Evolutionary conservation across 1,139 yeast species (phyloP), one percentile per base, ranked within the genome.

Genomic region (Geotrichum restrictum): DNA sequence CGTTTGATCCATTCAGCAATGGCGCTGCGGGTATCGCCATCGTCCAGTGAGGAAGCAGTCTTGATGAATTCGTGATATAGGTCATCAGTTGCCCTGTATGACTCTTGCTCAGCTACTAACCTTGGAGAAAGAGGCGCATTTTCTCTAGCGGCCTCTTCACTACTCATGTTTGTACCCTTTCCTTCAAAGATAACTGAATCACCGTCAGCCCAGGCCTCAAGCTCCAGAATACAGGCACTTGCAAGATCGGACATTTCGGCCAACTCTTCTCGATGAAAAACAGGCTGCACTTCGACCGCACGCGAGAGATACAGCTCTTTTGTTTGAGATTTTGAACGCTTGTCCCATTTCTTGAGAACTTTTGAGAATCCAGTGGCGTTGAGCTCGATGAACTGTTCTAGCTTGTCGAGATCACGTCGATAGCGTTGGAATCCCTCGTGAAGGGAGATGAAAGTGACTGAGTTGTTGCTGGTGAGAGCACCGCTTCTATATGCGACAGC

Each of bases 271-370:
- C 95, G 81, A 64, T 94, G 95, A 72, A 93, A 93, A 13, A 91
- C 95, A 0, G 98, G 98, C 67, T 93, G 98, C 1, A 93, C 96
- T 58, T 88, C 88, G 10, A 93, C 96, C 0, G 97, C 97, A 0
- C 97, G 83, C 48, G 88, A 83, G 44, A 93, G 77, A 66, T 91
- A 93, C 51, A 93, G 75, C 67, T 93, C 98, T 66, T 89, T 89
- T 8, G 97, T 91, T 61, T 88, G 95, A 1, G 96, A 87, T 63
- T 91, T 89, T 18, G 97, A 88, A 57, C 98, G 76, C 69, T 93
- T 93, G 69, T 93, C 98, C 98, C 98, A 93, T 72, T 93, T 93
- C 67, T 93, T 93, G 62, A 93, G 79, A 33, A 88, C 98, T 69
- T 93, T 93, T 31, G 94, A 83, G 69, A 93, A 93, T 16, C 98